Evolutionary conservation across 345 rosid genomes (phyloP).

Genomic region (Rhizophora mangle): DNA sequence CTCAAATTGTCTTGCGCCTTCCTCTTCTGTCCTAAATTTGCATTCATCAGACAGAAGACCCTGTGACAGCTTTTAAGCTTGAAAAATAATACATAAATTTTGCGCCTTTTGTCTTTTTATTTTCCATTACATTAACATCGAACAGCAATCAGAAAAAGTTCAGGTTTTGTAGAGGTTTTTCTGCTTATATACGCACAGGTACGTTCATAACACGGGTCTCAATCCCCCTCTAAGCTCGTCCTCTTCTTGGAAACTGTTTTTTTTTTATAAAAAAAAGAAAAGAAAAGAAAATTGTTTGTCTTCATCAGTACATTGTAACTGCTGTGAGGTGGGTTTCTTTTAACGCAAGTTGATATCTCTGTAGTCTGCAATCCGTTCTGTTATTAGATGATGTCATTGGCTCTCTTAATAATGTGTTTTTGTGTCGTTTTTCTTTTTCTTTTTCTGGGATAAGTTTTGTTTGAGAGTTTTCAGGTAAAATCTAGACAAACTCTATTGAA

Average conservation of each 20-base stretch:
- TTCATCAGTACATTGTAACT: background rate
- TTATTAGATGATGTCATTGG: too few relatives aligned
- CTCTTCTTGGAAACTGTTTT: too few relatives aligned
- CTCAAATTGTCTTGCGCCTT: conserved; percentile 16
- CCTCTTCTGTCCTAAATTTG: conserved; percentile 9
- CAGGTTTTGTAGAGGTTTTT: background rate
- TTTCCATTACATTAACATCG: background rate
- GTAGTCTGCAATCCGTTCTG: too few relatives aligned
- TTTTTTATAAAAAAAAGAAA: too few relatives aligned
- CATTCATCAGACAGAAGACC: conserved; percentile 16
- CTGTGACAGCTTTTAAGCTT: background rate
- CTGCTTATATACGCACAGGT: conserved; percentile 29
- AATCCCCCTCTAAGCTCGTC: background rate
- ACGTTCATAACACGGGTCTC: conserved; percentile 15
- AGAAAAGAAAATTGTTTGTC: background rate
- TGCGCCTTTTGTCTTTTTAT: background rate
- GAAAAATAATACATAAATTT: background rate
- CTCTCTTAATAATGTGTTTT: too few relatives aligned
- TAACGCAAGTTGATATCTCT: background rate
- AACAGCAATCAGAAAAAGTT: background rate
- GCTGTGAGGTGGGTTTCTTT: background rate
- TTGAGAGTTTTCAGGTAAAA: too few relatives aligned
- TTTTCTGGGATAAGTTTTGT: too few relatives aligned
- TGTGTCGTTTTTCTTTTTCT: too few relatives aligned
- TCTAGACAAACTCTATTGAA: too few relatives aligned